Base-by-base conservation (phyloP, 164 flowering plant species). In the Kingdonia uniflora region DNA sequence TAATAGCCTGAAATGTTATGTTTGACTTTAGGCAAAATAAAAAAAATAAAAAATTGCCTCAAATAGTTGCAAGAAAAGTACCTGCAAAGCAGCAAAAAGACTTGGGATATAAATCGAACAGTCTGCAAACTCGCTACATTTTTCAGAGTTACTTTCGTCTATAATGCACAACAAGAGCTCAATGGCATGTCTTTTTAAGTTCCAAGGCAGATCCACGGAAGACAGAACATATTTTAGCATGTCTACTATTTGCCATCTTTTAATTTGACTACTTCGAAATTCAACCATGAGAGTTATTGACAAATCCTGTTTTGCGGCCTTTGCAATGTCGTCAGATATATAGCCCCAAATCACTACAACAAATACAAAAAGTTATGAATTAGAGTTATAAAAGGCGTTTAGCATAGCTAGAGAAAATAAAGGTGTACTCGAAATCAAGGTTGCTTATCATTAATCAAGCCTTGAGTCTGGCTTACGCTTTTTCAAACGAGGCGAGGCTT, bases 341-440 rank as follows among this genome's bases (percentile, higher is more conserved):
- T 71, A 57, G 14, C 83, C 95, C 95, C 97, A 86, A 26, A 89
- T 71, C 24, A 89, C 97, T 88, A 74, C 49, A n/a, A 61, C 16
- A 42, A 66, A 65, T 14, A 21, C n/a, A n/a, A n/a, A n/a, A 17
- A 56, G 26, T 11, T 63, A 57, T n/a, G 54, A 42, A 21, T 14
- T 41, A 25, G 16, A 44, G 24, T 19, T 52, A 29, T 4, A 3
- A 29, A 29, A 29, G 35, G 35, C 4, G 35, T 29, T 3, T 29
- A 29, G 8, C 35, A 29, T 29, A 29, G 35, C 35, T 29, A 3
- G 35, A 29, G 35, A 29, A 29, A 29, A 29, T 29, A 8, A 29
- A n/a, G 6, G 35, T 29, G 35, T 29, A 29, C 35, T 29, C 8
- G 6, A 8, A 29, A 29, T 3, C 35, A 29, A 29, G 8, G 35